These are phyloP conservation scores for Forsythia suspensa DNA, from an alignment of 257 asterid genomes.

Conservation along the genomic window DNA sequence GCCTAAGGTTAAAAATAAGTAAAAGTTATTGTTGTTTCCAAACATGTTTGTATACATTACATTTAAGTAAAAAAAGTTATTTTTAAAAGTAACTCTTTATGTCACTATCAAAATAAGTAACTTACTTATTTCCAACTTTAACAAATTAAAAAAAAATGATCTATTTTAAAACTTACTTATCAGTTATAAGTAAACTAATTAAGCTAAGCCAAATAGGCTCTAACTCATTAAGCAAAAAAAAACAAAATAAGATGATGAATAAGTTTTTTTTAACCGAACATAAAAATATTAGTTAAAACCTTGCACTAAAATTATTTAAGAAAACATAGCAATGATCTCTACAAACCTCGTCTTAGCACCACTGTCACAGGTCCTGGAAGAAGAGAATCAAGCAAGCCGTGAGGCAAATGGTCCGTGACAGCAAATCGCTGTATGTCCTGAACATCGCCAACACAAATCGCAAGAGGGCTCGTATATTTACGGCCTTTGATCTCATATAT, in stretches of 20 bases:
- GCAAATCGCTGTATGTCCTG: conserved; percentile 71
- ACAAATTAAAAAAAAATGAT: not conserved
- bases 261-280: not conserved
- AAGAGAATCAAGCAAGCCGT: conserved; percentile 67
- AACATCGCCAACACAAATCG: conserved; percentile 82
- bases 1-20: too few relatives aligned
- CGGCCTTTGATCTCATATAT: conserved; percentile 94
- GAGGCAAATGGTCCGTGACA: conserved; percentile 64
- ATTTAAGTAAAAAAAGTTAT: not conserved
- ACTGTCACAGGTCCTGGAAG: conserved; percentile 94
- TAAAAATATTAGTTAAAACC: not conserved
- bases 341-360: conserved; percentile 72
- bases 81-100: too few relatives aligned
- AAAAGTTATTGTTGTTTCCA: not conserved
- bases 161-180: not conserved
- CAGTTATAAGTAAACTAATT: not conserved
- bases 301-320: conserved; percentile 3
- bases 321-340: conserved; percentile 3
- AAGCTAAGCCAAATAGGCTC: not conserved
- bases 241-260: not conserved
- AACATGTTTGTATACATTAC: not conserved
- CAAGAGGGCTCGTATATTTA: conserved; percentile 77
- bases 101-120: not conserved
- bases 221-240: not conserved
- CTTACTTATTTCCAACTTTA: not conserved